phyloP scores from a whole-genome alignment of 257 asterid genomes.

The Nicotiana obtusifolia region DNA sequence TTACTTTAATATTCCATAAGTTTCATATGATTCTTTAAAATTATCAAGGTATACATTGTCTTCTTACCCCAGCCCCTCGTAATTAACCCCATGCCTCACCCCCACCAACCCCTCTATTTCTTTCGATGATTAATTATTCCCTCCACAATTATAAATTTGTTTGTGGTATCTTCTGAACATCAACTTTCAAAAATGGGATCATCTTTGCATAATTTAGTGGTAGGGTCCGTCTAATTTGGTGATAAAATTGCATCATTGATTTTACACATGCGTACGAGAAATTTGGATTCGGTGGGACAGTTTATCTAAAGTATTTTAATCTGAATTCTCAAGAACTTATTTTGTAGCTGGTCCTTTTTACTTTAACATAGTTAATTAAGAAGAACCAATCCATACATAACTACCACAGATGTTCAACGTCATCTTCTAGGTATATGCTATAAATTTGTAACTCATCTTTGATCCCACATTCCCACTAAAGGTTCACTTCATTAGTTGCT shows the following conservation, averaged over 20 bases:
- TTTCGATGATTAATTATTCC: neutral
- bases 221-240: constrained; percentile 18
- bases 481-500: constrained; percentile 23
- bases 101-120: neutral
- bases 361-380: neutral
- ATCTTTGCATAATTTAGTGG: constrained; percentile 16
- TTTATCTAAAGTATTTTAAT: neutral
- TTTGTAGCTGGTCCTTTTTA: neutral
- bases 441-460: constrained; percentile 5
- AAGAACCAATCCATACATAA: neutral
- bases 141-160: neutral
- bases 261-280: neutral
- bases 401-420: constrained; percentile 8
- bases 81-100: neutral
- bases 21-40: neutral
- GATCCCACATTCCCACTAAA: constrained; percentile 11
- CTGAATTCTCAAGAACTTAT: neutral
- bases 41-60: neutral
- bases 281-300: neutral
- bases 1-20: neutral
- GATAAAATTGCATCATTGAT: neutral
- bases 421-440: constrained; percentile 32
- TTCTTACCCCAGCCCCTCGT: neutral
- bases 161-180: constrained; percentile 18
- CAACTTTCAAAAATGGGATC: constrained; percentile 21